Evolutionary conservation across 179 eudicot genomes (phyloP).

Genomic region (Sideroxylon spinosum): DNA sequence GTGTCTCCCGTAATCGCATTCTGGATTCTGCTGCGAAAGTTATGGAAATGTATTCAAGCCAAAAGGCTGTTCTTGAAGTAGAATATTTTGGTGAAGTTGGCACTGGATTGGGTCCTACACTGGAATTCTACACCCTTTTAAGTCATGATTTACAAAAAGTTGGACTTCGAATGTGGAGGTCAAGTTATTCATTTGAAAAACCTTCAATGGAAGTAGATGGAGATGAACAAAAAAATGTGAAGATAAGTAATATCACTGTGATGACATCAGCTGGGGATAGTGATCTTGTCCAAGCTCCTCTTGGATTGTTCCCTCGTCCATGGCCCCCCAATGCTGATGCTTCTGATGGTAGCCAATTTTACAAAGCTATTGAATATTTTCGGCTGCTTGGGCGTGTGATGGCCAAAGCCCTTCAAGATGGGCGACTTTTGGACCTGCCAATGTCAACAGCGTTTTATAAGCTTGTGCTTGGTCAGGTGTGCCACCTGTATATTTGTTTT

Average conservation of each 20-base stretch:
- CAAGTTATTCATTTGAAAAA: slow-evolving; percentile 39
- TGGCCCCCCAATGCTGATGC: slow-evolving; percentile 63
- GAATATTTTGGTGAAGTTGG: slow-evolving; percentile 99
- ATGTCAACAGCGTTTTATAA: slow-evolving; percentile 85
- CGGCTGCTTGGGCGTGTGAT: slow-evolving; percentile 87
- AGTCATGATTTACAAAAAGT: slow-evolving; percentile 90
- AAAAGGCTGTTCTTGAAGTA: slow-evolving; percentile 96
- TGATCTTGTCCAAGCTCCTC: slow-evolving; percentile 62
- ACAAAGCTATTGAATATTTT: slow-evolving; percentile 67
- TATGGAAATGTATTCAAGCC: slow-evolving; percentile 99
- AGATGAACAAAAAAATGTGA: slow-evolving; percentile 32
- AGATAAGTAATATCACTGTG: slow-evolving; percentile 18
- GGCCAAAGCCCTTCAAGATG: slow-evolving; percentile 99
- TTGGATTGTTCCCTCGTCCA: slow-evolving; percentile 96
- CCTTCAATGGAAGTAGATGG: slow-evolving; percentile 51
- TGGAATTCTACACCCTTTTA: slow-evolving; percentile 91
- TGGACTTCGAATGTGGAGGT: slow-evolving; percentile 86
- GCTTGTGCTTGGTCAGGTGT: slow-evolving; percentile 85
- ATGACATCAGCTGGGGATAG: slow-evolving; percentile 29
- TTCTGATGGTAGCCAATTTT: slow-evolving; percentile 63
- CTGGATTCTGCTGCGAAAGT: slow-evolving; percentile 98
- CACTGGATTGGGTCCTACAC: slow-evolving; percentile 95
- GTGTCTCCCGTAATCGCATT: slow-evolving; percentile 89
- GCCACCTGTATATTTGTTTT: background rate
- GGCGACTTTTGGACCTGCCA: slow-evolving; percentile 87